A percentile compares a stretch with the other conserved stretches of the same genome.
Conservation (phyloP, 2,329 filamentous ascomycete species). For the Ambrosiella xylebori region DNA sequence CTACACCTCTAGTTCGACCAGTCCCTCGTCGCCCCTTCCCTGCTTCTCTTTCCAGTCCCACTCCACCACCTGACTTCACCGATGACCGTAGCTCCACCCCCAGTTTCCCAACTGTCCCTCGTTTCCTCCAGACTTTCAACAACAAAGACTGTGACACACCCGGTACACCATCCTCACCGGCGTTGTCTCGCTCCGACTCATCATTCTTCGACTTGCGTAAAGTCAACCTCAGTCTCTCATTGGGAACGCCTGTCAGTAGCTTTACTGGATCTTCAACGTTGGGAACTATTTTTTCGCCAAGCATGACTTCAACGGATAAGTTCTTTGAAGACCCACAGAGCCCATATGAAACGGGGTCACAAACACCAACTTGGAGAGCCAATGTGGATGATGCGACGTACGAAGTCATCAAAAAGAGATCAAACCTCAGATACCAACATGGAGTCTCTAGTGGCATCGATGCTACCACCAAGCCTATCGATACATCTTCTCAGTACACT, state of each 20-base stretch:
- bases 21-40: constrained; percentile 57
- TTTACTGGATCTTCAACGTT: constrained; percentile 59
- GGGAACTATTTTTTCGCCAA: constrained; percentile 73
- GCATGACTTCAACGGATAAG: constrained; percentile 35
- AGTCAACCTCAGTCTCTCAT: constrained; percentile 57
- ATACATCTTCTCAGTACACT: background rate
- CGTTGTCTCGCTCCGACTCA: constrained; percentile 14
- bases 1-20: constrained; percentile 43
- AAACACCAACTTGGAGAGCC: constrained; percentile 40
- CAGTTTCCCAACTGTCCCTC: constrained; percentile 1
- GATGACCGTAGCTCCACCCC: constrained; percentile 13
- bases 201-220: constrained; percentile 46
- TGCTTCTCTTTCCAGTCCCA: constrained; percentile 31
- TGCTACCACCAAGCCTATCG: background rate
- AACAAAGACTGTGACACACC: constrained; percentile 20
- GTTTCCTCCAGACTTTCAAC: constrained; percentile 10
- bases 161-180: constrained; percentile 19
- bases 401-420: constrained; percentile 26
- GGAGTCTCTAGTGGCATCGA: background rate
- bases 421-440: constrained; percentile 17
- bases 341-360: constrained; percentile 63
- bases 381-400: constrained; percentile 29
- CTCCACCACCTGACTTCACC: constrained; percentile 25
- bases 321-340: constrained; percentile 39
- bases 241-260: background rate